phyloP scores from a whole-genome alignment of 2,329 filamentous ascomycete species.

The Aspergillus fumigatus region DNA sequence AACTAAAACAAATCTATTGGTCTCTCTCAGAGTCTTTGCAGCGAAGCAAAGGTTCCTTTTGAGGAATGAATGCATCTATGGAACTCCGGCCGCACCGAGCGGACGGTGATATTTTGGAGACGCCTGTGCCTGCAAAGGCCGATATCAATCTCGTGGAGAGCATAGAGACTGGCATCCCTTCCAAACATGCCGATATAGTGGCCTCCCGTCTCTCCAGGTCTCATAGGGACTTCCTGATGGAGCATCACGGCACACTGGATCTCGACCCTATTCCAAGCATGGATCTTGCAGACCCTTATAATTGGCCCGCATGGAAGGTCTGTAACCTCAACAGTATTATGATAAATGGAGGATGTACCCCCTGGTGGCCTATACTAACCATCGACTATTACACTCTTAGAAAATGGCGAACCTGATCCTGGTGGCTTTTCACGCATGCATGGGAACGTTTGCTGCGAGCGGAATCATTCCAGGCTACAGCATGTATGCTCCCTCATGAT shows the following conservation, averaged over 20 bases:
- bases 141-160: slow-evolving; percentile 28
- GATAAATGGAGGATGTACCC: neutral
- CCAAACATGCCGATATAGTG: slow-evolving; percentile 23
- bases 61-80: slow-evolving; percentile 20
- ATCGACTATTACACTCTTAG: slow-evolving; percentile 23
- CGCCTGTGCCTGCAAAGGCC: slow-evolving; percentile 14
- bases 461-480: slow-evolving; percentile 54
- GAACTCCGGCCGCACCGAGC: slow-evolving; percentile 23
- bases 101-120: slow-evolving; percentile 9
- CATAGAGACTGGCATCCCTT: slow-evolving; percentile 20
- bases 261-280: slow-evolving; percentile 51
- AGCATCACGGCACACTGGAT: slow-evolving; percentile 52
- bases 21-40: neutral
- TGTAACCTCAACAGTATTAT: neutral
- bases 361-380: neutral
- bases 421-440: slow-evolving; percentile 56
- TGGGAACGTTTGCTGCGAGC: slow-evolving; percentile 54
- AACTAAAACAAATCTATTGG: neutral
- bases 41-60: neutral
- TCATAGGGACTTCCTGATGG: slow-evolving; percentile 47
- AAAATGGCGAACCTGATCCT: slow-evolving; percentile 53
- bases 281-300: slow-evolving; percentile 52
- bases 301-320: slow-evolving; percentile 53
- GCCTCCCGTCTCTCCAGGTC: slow-evolving; percentile 24
- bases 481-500: slow-evolving; percentile 8